A percentile compares a stretch with the other conserved stretches of the same genome.
Conservation (phyloP, 345 rosid species). For the Pistacia integerrima region DNA sequence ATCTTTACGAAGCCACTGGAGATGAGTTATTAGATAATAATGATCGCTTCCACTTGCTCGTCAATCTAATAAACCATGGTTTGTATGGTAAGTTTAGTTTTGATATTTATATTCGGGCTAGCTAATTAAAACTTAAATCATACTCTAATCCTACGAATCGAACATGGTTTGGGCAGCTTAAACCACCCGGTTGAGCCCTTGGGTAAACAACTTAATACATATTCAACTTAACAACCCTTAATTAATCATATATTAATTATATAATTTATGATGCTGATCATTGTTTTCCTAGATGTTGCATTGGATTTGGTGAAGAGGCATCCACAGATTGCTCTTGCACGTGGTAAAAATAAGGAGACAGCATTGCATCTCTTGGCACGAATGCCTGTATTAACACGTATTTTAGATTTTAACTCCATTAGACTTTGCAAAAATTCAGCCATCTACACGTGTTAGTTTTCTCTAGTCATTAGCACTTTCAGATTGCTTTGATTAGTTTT, state of each 20-base stretch:
- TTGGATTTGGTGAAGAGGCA: neutral
- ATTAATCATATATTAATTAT: no score
- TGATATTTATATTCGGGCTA: no score
- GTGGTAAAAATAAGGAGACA: neutral
- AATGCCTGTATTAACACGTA: neutral
- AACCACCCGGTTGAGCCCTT: no score
- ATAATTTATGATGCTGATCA: no score
- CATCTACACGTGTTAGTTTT: neutral
- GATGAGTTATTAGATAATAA: neutral
- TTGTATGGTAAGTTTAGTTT: neutral
- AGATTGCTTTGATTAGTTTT: neutral
- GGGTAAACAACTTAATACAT: no score
- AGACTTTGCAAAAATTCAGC: neutral
- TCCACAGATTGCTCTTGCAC: neutral
- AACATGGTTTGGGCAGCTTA: no score
- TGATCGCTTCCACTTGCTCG: neutral
- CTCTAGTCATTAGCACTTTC: neutral
- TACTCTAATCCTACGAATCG: no score
- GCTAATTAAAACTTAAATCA: no score
- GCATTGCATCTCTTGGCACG: constrained; percentile 26
- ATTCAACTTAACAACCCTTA: no score
- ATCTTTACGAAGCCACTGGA: constrained; percentile 6
- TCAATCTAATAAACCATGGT: neutral
- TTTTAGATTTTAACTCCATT: neutral
- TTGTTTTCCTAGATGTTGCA: constrained; percentile 12